Evolutionary conservation across 2,329 filamentous ascomycete genomes (phyloP).

Genomic region (Scleromitrula shiraiana): DNA sequence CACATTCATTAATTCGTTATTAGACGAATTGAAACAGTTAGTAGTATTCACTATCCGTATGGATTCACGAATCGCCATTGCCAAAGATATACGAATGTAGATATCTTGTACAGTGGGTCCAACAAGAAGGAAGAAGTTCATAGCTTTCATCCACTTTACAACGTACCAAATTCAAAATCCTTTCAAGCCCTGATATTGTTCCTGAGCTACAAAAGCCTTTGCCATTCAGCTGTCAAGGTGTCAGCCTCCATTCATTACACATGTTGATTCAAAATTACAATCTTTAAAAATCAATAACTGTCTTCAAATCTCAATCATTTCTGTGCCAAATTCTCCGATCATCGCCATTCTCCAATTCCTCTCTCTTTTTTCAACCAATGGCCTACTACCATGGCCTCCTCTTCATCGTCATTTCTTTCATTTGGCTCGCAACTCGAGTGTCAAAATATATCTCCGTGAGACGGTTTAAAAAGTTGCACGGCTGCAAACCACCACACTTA

Average conservation of each 20-base stretch:
- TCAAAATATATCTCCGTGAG: neutral
- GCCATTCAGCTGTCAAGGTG: neutral
- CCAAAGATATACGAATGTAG: too few relatives aligned
- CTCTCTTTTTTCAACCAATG: neutral
- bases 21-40: conserved; percentile 2
- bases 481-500: conserved; percentile 22
- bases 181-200: too few relatives aligned
- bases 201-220: too few relatives aligned
- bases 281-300: neutral
- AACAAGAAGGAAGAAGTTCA: too few relatives aligned
- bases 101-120: too few relatives aligned
- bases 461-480: conserved; percentile 7
- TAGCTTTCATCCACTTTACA: too few relatives aligned
- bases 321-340: neutral
- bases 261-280: neutral
- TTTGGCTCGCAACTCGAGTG: neutral
- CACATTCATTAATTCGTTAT: conserved; percentile 4
- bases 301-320: neutral
- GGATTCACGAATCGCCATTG: too few relatives aligned
- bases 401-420: neutral
- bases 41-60: too few relatives aligned
- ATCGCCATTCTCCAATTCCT: neutral
- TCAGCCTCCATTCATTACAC: neutral
- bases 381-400: neutral
- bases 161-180: too few relatives aligned